Percentiles rank a stretch among this genome's conserved stretches.
Evolutionary conservation across 139 green algal genomes (phyloP).

Genomic region (Coccomyxa sp.): DNA sequence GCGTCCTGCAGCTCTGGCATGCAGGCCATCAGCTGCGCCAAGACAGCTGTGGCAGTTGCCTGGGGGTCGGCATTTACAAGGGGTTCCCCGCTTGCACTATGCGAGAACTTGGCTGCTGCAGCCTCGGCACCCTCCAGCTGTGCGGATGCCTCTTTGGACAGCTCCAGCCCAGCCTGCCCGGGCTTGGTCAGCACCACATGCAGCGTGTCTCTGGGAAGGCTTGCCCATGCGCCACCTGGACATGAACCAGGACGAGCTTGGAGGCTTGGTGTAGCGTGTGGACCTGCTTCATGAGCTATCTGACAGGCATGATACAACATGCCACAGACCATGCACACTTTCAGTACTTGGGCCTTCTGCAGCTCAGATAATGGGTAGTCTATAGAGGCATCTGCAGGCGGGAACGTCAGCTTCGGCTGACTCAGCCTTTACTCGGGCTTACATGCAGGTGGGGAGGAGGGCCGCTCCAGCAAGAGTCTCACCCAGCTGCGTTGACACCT

Average conservation of each 20-base stretch:
- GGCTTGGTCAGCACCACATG: conserved; percentile 47
- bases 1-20: background rate
- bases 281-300: too few relatives aligned
- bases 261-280: too few relatives aligned
- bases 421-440: background rate
- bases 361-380: background rate
- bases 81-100: conserved; percentile 6
- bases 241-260: background rate
- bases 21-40: conserved; percentile 18
- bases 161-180: conserved; percentile 16
- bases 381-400: background rate
- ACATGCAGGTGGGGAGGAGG: background rate
- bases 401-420: too few relatives aligned
- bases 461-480: conserved; percentile 16
- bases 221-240: background rate
- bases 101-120: background rate
- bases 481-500: conserved; percentile 15
- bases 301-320: background rate
- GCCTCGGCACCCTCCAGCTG: conserved; percentile 8
- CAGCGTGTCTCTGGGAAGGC: conserved; percentile 22
- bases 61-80: conserved; percentile 13
- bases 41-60: conserved; percentile 22
- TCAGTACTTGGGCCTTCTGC: background rate
- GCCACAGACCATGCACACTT: background rate
- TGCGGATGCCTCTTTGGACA: conserved; percentile 19